Percentiles rank a stretch among this genome's conserved stretches.
Evolutionary conservation across 768 basidiomycete genomes (phyloP).

Genomic region (Phlebiopsis gigantea): DNA sequence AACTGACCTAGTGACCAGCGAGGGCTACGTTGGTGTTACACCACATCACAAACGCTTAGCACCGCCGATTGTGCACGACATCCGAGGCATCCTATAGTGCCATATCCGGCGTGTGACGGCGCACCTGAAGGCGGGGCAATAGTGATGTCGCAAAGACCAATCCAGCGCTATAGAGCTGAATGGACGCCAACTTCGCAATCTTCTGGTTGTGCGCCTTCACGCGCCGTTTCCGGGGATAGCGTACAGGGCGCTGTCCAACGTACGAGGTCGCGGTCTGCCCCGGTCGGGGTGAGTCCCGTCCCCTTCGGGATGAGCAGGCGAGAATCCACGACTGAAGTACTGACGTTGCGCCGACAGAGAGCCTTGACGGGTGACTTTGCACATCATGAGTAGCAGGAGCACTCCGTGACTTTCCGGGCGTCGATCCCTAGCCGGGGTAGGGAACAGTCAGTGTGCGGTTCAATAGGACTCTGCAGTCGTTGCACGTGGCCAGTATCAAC

Average conservation of each 20-base stretch:
- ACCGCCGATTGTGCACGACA: too few relatives aligned
- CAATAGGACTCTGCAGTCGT: background rate
- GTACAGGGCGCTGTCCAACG: background rate
- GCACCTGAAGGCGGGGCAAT: background rate
- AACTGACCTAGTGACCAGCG: too few relatives aligned
- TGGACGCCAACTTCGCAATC: background rate
- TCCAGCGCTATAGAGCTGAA: background rate
- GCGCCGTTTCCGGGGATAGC: background rate
- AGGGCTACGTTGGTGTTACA: too few relatives aligned
- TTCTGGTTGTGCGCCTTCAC: background rate
- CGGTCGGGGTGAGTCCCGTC: background rate
- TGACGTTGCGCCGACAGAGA: background rate
- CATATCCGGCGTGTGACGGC: too few relatives aligned
- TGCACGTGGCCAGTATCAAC: background rate
- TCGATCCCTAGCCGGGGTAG: background rate
- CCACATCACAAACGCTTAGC: too few relatives aligned
- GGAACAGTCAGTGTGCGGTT: background rate
- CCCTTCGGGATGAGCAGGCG: background rate
- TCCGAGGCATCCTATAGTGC: too few relatives aligned
- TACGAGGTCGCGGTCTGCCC: background rate
- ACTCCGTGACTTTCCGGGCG: background rate
- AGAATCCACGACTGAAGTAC: background rate
- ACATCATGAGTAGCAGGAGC: background rate
- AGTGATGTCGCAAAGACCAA: background rate
- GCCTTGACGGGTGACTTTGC: background rate